A percentile compares a stretch with the other conserved stretches of the same genome.
Conservation (phyloP, 768 basidiomycete genomes). For the Rhizopogon salebrosus region DNA sequence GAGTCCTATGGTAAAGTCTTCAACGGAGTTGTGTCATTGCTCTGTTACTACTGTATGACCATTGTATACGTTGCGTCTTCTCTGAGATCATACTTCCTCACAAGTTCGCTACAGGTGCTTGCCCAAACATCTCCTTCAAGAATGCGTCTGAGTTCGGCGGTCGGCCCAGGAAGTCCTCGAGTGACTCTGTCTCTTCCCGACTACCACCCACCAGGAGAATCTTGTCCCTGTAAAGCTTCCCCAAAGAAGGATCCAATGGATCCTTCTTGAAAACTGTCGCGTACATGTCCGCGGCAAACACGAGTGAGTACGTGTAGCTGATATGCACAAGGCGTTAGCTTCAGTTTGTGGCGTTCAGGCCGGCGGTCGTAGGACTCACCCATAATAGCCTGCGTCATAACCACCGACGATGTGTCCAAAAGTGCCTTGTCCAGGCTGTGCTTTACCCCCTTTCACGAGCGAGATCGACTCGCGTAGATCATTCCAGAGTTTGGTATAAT, state of each 20-base stretch:
- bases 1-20: too few relatives aligned
- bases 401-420: slow-evolving; percentile 79
- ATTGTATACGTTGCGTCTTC: too few relatives aligned
- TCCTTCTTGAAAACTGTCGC: slow-evolving; percentile 76
- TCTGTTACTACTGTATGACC: too few relatives aligned
- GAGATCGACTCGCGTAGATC: slow-evolving; percentile 64
- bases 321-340: background rate
- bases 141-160: too few relatives aligned
- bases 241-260: slow-evolving; percentile 64
- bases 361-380: background rate
- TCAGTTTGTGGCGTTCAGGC: background rate
- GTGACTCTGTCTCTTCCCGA: slow-evolving; percentile 72
- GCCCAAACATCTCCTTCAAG: too few relatives aligned
- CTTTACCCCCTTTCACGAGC: slow-evolving; percentile 56
- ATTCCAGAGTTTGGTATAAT: slow-evolving; percentile 81
- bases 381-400: slow-evolving; percentile 66
- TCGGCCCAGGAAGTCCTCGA: too few relatives aligned
- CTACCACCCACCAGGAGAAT: slow-evolving; percentile 74
- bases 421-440: slow-evolving; percentile 62
- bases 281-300: slow-evolving; percentile 57
- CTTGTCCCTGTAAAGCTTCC: slow-evolving; percentile 66
- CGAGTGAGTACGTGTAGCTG: slow-evolving; percentile 70
- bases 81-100: too few relatives aligned
- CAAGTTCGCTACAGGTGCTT: too few relatives aligned
- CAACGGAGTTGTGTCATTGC: too few relatives aligned